Evolutionary conservation across 768 basidiomycete genomes (phyloP), one percentile per base, ranked within the genome.

Genomic region (Floccularia luteovirens): DNA sequence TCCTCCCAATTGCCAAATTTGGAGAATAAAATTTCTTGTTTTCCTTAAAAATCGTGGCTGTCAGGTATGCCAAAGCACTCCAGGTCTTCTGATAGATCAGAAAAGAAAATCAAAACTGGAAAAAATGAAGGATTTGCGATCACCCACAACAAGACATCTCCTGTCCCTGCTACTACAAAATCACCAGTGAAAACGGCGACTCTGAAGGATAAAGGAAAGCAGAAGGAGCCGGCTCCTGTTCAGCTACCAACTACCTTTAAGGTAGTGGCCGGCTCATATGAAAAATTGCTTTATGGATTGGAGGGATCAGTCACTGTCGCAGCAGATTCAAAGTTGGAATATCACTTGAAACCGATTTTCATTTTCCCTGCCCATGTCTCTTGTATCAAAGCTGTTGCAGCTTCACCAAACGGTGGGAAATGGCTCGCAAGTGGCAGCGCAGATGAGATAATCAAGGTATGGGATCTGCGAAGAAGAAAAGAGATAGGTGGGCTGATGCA

Each of bases 331-430:
- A 53, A 57, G 13, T 50, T 66, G 1, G 53, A 61, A 36, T 64
- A 58, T 44, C 50, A 64, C 14, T 53, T 94, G 21, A 77, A 79
- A 40, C 91, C 96, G 0, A 73, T 88, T 31, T 99, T 99, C 62
- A 89, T 91, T 46, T 99, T 99, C 63, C 93, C 96, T 21, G 96
- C 96, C 0, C 96, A 99, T 56, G 79, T 94, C 31, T 90, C 89
- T 2, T 91, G 80, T 51, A 83, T 99, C 44, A 92, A 93, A 55
- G 77, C 90, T 8, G 84, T 93, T 22, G 84, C 91, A 2, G 86
- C 89, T 0, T 87, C 87, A 0, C 91, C 91, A 2, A 62, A 75
- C 2, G 91, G 92, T 23, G 91, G 91, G 1, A 97, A 96, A 63
- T 97, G 92, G 91, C 71, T 98, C 12, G 94, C 91, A 5, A 91